Conservation (phyloP, 2,329 filamentous ascomycete genomes). For the Penicillium sp. region DNA sequence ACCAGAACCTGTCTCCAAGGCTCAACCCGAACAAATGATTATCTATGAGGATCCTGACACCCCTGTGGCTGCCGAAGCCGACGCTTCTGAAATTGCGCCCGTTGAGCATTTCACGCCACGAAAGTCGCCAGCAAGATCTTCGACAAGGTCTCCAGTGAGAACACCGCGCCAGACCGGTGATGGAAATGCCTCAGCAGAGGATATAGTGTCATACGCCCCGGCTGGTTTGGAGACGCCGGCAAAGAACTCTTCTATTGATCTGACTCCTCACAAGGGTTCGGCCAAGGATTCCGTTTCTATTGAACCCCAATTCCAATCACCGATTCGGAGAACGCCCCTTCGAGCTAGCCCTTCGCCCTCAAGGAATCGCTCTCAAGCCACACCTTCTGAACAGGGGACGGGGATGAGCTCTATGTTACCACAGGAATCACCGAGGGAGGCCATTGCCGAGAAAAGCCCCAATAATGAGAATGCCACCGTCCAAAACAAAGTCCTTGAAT, state of each 20-base stretch:
- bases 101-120: constrained; percentile 14
- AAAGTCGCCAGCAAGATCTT: constrained; percentile 12
- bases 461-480: constrained; percentile 32
- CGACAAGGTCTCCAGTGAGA: neutral
- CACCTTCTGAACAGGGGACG: constrained; percentile 10
- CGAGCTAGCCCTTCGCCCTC: constrained; percentile 26
- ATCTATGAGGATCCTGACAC: constrained; percentile 33
- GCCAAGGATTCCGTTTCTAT: constrained; percentile 8
- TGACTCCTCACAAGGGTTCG: constrained; percentile 14
- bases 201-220: neutral
- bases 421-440: constrained; percentile 7
- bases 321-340: constrained; percentile 24
- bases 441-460: neutral
- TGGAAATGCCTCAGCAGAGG: constrained; percentile 1
- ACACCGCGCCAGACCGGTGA: neutral
- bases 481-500: constrained; percentile 18
- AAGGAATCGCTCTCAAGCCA: constrained; percentile 15
- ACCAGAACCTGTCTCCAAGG: constrained; percentile 14
- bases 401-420: constrained; percentile 11
- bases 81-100: constrained; percentile 7
- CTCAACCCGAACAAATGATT: constrained; percentile 25
- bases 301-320: constrained; percentile 22
- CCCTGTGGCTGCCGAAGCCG: constrained; percentile 15
- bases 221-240: constrained; percentile 10
- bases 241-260: constrained; percentile 16